Base-by-base conservation (phyloP, 2,329 filamentous ascomycete species). In the Colletotrichum falcatum region DNA sequence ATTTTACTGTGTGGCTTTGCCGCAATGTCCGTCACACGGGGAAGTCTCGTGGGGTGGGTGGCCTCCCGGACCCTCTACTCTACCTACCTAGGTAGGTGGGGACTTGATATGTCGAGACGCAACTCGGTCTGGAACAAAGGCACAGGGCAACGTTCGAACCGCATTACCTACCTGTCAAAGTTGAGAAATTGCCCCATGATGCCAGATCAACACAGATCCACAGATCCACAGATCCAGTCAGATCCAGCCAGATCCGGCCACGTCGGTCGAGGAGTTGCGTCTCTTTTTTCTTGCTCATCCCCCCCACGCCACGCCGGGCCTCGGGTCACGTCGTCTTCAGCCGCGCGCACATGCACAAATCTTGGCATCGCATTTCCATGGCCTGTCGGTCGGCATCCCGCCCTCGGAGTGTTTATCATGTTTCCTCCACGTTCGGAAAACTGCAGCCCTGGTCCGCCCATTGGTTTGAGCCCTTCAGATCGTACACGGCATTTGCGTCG, bases 361-460 rank as follows among this genome's bases (percentile, higher is more conserved):
- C n/a, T 66, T 33, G 23, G 48, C 48, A 11, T 51, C 26, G 5
- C 26, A 28, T 30, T 18, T 18, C 5, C 12, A 5, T 18, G n/a
- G n/a, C 23, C 23, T 28, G 23, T 9, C n/a, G n/a, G 9, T 26
- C 5, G 12, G 23, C 55, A 20, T 30, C 14, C 20, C 30, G 14
- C 35, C 35, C 33, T 55, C 56, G 39, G 35, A 14, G 51, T 42
- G 33, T 39, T 37, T 16, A 18, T 56, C 28, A 51, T 28, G 30
- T 65, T 44, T 55, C 39, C 63, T 42, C 30, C 18, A 55, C 49
- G n/a, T 65, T 54, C 39, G 53, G 35, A 37, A 54, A 59, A 59
- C 9, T 59, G 44, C 44, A 65, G 26, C 63, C 62, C 12, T 35
- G 58, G 11, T 33, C 23, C 48, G 14, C n/a, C 53, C 48, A 37